Evolutionary conservation across 164 flowering plant species (phyloP).

Genomic region (Chimonanthus praecox): DNA sequence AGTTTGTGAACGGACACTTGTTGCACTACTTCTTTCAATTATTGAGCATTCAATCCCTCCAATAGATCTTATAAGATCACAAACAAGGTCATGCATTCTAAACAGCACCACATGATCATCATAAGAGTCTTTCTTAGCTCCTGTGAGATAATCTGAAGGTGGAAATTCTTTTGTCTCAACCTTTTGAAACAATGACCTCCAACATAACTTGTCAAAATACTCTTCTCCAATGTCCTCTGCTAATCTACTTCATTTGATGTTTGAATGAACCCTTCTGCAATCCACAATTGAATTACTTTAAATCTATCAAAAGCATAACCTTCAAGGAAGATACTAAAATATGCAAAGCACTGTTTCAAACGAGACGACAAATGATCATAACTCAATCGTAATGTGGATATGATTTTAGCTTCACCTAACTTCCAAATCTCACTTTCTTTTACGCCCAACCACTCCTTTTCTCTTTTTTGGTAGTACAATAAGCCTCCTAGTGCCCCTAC

Average conservation of each 20-base stretch:
- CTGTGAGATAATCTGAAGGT: background rate
- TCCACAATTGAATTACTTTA: constrained; percentile 14
- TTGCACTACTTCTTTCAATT: background rate
- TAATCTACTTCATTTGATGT: background rate
- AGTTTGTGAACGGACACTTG: background rate
- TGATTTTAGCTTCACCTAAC: background rate
- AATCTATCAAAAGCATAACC: constrained; percentile 2
- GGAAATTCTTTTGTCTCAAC: background rate
- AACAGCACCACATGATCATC: background rate
- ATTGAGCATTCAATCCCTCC: background rate
- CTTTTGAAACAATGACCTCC: constrained; percentile 3
- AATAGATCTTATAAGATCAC: constrained; percentile 1
- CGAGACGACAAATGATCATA: constrained; percentile 4
- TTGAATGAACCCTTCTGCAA: constrained; percentile 8
- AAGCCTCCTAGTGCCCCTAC: constrained; percentile 14
- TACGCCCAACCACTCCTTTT: constrained; percentile 8
- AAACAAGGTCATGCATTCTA: constrained; percentile 7
- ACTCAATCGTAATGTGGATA: background rate
- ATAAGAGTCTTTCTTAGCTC: background rate
- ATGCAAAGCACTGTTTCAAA: constrained; percentile 15
- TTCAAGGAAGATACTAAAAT: constrained; percentile 19
- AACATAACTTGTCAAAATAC: background rate
- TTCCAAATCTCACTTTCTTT: constrained; percentile 2
- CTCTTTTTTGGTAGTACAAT: constrained; percentile 4
- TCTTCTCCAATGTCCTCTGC: constrained; percentile 3